Evolutionary conservation across 192 early-diverging fungal genomes (phyloP).

Genomic region (Coemansia sp.): DNA sequence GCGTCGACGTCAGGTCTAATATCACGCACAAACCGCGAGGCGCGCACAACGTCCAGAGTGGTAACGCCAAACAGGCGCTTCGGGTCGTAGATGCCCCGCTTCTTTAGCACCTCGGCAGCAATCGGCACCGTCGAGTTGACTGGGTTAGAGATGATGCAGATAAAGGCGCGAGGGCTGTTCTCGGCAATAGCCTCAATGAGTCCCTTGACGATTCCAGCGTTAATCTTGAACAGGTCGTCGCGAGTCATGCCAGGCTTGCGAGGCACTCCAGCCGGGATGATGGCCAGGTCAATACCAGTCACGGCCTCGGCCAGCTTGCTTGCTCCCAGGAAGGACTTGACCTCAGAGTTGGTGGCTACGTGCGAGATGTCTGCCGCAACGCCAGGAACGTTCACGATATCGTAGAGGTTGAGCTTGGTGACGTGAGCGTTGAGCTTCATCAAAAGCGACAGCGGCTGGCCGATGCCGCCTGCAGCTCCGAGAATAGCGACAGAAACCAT

Average conservation of each 20-base stretch:
- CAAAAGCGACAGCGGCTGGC: slow-evolving; percentile 95
- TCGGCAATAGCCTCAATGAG: slow-evolving; percentile 79
- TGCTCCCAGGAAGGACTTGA: slow-evolving; percentile 70
- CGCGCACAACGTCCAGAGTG: slow-evolving; percentile 95
- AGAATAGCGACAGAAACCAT: slow-evolving; percentile 71
- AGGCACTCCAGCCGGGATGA: slow-evolving; percentile 98
- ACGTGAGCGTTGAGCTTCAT: slow-evolving; percentile 88
- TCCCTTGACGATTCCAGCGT: slow-evolving; percentile 84
- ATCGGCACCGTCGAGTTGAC: slow-evolving; percentile 98
- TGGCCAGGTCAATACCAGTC: slow-evolving; percentile 71
- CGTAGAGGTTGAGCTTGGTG: slow-evolving; percentile 88
- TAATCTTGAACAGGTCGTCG: slow-evolving; percentile 98
- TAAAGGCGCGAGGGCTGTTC: slow-evolving; percentile 80
- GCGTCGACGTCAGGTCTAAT: slow-evolving; percentile 70
- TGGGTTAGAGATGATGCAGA: slow-evolving; percentile 92
- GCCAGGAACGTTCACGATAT: slow-evolving; percentile 95
- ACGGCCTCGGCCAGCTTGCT: slow-evolving; percentile 77
- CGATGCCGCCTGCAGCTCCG: slow-evolving; percentile 93
- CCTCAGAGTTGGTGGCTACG: slow-evolving; percentile 82
- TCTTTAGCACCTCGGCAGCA: slow-evolving; percentile 87
- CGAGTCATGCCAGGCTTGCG: slow-evolving; percentile 99
- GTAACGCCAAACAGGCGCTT: slow-evolving; percentile 94
- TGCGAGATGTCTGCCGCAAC: slow-evolving; percentile 96
- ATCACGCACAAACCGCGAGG: slow-evolving; percentile 91
- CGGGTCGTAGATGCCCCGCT: slow-evolving; percentile 81